Evolutionary conservation across 1,139 yeast species (phyloP), one percentile per base, ranked within the genome.

Genomic region (Lodderomyces metapsilosis): DNA sequence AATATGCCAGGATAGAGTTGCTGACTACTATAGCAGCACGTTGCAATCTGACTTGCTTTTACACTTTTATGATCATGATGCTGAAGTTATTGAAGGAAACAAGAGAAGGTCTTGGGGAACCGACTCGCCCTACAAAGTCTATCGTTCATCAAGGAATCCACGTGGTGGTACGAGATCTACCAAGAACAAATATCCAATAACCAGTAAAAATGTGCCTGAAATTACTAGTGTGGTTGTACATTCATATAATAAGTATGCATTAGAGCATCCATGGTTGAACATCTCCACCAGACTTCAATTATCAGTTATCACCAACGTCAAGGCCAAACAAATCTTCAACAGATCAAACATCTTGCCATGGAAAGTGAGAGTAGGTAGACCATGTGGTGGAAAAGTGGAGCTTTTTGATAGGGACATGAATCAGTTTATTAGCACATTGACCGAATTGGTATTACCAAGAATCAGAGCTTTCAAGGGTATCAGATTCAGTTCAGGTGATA

Each of bases 371-470:
- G 82, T 82, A 39, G 96, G 97, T 36, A 84, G 82, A 71, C 84
- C 86, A 38, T 87, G 95, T 80, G 99, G 98, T 41, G 96, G 95
- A 46, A 87, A 87, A 59, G 84, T 84, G 16, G 80, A 78, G 46
- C 68, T 94, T 45, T 72, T 73, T 28, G 98, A 97, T 37, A 77
- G 84, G 49, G 88, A 88, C 43, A 87, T 91, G 84, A 68, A 82
- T 43, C 97, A 89, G 65, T 92, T 94, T 58, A 61, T 94, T 46
- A 67, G 85, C 17, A 92, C 98, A 1, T 69, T 94, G 55, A 80
- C 95, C 1, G 98, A 94, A 64, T 71, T 94, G 52, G 98, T 94
- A 22, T 75, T 92, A 53, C 98, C 99, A 39, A 80, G 96, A 64
- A 81, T 91, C 46, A 85, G 95, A 76, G 88, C 91, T 38, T 92